Percentiles rank a stretch among this genome's conserved stretches.
Evolutionary conservation across 2,329 filamentous ascomycete genomes (phyloP).

Genomic region (Xylaria digitata): DNA sequence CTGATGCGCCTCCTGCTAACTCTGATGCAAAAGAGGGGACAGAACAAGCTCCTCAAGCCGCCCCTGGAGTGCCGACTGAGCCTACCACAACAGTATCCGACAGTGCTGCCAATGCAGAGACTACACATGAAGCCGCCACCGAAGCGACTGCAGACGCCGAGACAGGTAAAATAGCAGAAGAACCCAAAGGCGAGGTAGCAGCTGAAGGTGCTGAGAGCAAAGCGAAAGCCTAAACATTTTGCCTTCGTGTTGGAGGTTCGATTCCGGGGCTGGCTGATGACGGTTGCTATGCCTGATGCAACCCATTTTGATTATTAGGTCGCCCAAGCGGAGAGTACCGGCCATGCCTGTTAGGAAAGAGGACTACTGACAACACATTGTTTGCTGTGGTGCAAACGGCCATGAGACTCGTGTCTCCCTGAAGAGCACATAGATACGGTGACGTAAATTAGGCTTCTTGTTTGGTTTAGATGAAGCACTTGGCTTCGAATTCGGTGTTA

Average conservation of each 20-base stretch:
- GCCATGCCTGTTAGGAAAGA: background rate
- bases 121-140: background rate
- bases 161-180: conserved; percentile 10
- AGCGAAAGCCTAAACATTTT: conserved; percentile 9
- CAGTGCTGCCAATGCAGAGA: conserved; percentile 16
- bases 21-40: conserved; percentile 18
- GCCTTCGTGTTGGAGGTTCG: background rate
- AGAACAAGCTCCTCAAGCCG: conserved; percentile 22
- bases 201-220: conserved; percentile 9
- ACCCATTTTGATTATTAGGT: background rate
- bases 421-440: background rate
- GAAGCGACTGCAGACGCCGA: conserved; percentile 5
- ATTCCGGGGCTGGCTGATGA: background rate
- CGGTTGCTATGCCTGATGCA: background rate
- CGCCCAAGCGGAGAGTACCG: background rate
- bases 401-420: background rate
- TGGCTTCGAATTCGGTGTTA: conserved; percentile 7
- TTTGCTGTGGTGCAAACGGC: background rate
- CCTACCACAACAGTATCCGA: conserved; percentile 30
- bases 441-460: conserved; percentile 4
- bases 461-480: conserved; percentile 1
- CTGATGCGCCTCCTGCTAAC: conserved; percentile 15
- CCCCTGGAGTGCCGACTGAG: conserved; percentile 31
- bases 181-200: conserved; percentile 16
- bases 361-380: background rate